A percentile compares a stretch with the other conserved stretches of the same genome.
These are phyloP conservation scores for Tricholoma saponaceum DNA, from an alignment of 768 basidiomycete genomes.

Conservation along the genomic window DNA sequence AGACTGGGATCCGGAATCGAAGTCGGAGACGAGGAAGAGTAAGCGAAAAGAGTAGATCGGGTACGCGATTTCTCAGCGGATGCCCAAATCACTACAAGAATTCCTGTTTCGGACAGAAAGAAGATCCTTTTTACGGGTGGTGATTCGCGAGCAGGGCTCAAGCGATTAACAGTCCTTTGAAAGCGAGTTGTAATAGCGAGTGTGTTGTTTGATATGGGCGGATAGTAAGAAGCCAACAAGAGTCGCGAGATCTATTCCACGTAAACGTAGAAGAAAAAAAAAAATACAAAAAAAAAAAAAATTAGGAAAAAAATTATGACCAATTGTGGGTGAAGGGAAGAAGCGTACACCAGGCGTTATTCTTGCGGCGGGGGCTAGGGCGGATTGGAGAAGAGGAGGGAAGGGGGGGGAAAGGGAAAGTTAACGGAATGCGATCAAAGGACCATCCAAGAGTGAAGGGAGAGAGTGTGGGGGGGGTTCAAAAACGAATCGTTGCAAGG, in stretches of 20 bases:
- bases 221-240: constrained; percentile 76
- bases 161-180: constrained; percentile 37
- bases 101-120: too few species aligned
- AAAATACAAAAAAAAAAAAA: constrained; percentile 8
- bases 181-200: constrained; percentile 15
- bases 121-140: too few species aligned
- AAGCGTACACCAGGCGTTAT: constrained; percentile 44
- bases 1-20: too few species aligned
- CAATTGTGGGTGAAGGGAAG: neutral
- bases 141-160: constrained; percentile 66
- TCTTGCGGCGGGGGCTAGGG: constrained; percentile 43
- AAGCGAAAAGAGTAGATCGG: too few species aligned
- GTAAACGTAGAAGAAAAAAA: constrained; percentile 14
- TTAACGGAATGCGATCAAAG: constrained; percentile 15
- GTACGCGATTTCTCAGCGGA: constrained; percentile 9
- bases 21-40: constrained; percentile 14
- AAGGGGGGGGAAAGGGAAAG: constrained; percentile 1
- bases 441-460: constrained; percentile 12
- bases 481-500: neutral
- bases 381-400: constrained; percentile 24
- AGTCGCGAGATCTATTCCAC: constrained; percentile 97
- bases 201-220: constrained; percentile 25
- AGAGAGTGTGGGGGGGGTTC: neutral
- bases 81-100: neutral
- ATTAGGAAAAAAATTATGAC: neutral